Percentiles rank a stretch among this genome's conserved stretches.
phyloP scores from a whole-genome alignment of 331 rosid species.

The Pyrus hybrid region DNA sequence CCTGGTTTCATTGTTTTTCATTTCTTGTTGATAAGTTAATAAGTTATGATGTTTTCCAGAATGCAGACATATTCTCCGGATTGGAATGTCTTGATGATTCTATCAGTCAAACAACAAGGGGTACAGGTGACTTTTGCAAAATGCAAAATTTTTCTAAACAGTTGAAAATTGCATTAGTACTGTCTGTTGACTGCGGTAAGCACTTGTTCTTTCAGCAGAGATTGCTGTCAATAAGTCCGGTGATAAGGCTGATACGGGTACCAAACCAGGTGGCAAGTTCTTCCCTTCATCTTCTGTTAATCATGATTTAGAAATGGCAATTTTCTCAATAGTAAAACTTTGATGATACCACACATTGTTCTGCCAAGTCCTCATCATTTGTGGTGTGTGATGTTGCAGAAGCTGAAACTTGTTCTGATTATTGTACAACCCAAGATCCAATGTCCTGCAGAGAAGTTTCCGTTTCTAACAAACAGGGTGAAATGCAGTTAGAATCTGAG shows the following conservation, averaged over 20 bases:
- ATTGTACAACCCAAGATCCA: constrained; percentile 24
- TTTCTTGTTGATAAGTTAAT: background rate
- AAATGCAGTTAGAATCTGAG: constrained; percentile 38
- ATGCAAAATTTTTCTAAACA: background rate
- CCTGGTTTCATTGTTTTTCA: background rate
- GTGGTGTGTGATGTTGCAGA: constrained; percentile 26
- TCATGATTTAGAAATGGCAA: background rate
- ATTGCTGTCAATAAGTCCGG: background rate
- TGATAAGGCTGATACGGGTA: background rate
- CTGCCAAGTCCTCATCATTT: constrained; percentile 15
- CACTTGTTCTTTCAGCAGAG: background rate
- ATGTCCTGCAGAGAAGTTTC: constrained; percentile 20
- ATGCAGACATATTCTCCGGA: constrained; percentile 28
- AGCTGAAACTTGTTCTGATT: constrained; percentile 22
- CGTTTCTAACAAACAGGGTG: constrained; percentile 17
- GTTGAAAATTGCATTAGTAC: background rate
- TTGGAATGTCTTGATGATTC: constrained; percentile 27
- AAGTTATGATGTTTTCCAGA: constrained; percentile 22
- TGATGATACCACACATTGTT: constrained; percentile 4
- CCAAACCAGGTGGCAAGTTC: background rate
- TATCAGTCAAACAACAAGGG: background rate
- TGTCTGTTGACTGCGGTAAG: background rate
- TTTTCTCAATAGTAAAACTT: background rate
- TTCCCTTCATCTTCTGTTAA: background rate
- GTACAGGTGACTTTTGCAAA: background rate